Evolutionary conservation across 2,329 filamentous ascomycete species (phyloP).

Genomic region (Magnaporthiopsis poae): DNA sequence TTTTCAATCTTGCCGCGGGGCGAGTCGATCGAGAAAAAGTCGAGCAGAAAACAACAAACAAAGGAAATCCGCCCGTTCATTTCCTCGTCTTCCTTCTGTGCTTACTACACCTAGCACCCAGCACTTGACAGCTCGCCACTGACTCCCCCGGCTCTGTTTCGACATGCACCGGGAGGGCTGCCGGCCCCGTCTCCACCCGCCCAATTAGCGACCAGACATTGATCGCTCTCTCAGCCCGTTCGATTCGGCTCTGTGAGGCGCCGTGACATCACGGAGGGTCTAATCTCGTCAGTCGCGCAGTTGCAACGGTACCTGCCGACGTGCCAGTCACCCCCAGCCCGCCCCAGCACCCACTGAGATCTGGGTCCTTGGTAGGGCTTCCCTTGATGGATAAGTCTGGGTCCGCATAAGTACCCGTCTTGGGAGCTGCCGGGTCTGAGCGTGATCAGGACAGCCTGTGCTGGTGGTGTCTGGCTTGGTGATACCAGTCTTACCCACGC

Average conservation of each 20-base stretch:
- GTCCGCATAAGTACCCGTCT: not conserved
- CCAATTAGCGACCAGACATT: not conserved
- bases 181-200: not conserved
- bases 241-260: not conserved
- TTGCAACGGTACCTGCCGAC: not conserved
- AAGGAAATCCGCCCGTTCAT: too few relatives aligned
- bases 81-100: not conserved
- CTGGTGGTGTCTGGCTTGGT: not conserved
- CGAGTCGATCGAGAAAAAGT: too few relatives aligned
- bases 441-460: too few relatives aligned
- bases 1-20: too few relatives aligned
- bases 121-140: too few relatives aligned
- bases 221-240: not conserved
- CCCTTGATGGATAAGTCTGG: not conserved
- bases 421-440: too few relatives aligned
- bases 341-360: not conserved
- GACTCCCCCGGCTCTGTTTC: too few relatives aligned
- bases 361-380: not conserved
- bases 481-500: not conserved
- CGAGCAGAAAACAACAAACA: too few relatives aligned
- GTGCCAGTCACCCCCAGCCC: not conserved
- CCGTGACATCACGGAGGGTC: not conserved
- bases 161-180: not conserved
- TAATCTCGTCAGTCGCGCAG: not conserved
- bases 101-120: not conserved